Percentiles rank a stretch among this genome's conserved stretches.
Conservation (phyloP, 305 asterid genomes). For the Fraxinus baroniana region DNA sequence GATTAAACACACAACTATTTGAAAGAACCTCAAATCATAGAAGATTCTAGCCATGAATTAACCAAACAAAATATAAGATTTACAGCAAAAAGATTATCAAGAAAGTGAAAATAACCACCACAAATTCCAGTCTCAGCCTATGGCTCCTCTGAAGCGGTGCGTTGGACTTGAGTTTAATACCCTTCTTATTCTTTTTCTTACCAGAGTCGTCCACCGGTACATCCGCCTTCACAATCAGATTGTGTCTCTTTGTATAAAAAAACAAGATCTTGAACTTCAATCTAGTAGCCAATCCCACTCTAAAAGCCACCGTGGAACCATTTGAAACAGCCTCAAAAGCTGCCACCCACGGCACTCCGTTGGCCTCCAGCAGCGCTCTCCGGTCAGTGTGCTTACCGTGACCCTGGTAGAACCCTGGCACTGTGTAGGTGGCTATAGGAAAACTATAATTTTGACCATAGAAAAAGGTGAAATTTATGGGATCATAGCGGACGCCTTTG, state of each 20-base stretch:
- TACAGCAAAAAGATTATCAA: constrained; percentile 16
- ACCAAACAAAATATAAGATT: neutral
- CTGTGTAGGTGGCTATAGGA: constrained; percentile 35
- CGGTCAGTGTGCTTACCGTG: constrained; percentile 40
- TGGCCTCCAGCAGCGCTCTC: constrained; percentile 1
- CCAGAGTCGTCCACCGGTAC: constrained; percentile 30
- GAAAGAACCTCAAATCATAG: neutral
- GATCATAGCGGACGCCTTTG: constrained; percentile 53
- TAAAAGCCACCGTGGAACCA: constrained; percentile 35
- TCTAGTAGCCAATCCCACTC: constrained; percentile 40
- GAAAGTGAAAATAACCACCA: constrained; percentile 21
- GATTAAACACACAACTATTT: neutral
- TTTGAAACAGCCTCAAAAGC: constrained; percentile 32
- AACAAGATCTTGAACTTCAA: constrained; percentile 42
- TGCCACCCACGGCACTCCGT: constrained; percentile 42
- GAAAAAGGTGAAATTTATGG: constrained; percentile 32
- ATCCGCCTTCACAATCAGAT: constrained; percentile 20
- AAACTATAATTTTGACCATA: constrained; percentile 26
- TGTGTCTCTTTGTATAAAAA: constrained; percentile 29
- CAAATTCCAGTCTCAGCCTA: constrained; percentile 2
- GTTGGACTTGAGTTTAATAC: constrained; percentile 25
- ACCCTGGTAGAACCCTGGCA: constrained; percentile 51
- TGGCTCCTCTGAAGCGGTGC: constrained; percentile 9
- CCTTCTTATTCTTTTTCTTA: constrained; percentile 16
- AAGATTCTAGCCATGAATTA: neutral